Base-by-base conservation (phyloP, 2,329 filamentous ascomycete genomes). In the Pezicula neosporulosa region DNA sequence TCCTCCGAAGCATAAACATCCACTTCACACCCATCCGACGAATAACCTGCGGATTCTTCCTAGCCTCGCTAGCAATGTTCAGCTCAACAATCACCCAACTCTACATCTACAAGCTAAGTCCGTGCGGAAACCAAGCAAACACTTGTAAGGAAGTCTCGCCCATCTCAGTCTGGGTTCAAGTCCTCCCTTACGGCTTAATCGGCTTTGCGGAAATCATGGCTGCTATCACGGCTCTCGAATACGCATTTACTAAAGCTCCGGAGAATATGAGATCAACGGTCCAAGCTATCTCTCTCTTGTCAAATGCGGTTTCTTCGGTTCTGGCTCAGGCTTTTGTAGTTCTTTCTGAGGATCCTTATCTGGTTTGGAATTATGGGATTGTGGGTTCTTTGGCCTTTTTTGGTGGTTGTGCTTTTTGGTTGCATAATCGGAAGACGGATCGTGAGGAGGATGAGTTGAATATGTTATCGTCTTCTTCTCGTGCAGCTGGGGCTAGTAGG, bases 241-340 rank as follows among this genome's bases (percentile, higher is more conserved):
- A 89, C 58, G 86, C 85, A 16, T 89, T 84, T 69, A 87, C 84
- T 62, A 88, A 89, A 68, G 86, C 86, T 0, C 86, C 86, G 2
- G 77, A 78, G 39, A 81, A 76, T 64, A 87, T 89, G 84, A 81
- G 84, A 65, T 82, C 79, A 0, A 81, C 80, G 13, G 77, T 84
- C 27, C 73, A 80, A 60, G 75, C 80, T 0, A 70, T 84, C 52
- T 80, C 74, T 59, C 68, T 83, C 8, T 74, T 84, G 56, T 83
- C 78, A 57, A 81, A 76, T 50, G 81, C 81, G 0, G 71, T 85
- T 54, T 79, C 77, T 4, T 75, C 74, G 36, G 80, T 80, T 2
- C 59, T 78, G 6, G 71, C 71, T 27, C 68, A 76, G 56, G 72
- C 74, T 0, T 56, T 77, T 19, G 66, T 71, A 19, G 72, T 73